These are phyloP conservation scores for Neofusicoccum parvum DNA, from an alignment of 2,329 filamentous ascomycete species.

Conservation along the genomic window DNA sequence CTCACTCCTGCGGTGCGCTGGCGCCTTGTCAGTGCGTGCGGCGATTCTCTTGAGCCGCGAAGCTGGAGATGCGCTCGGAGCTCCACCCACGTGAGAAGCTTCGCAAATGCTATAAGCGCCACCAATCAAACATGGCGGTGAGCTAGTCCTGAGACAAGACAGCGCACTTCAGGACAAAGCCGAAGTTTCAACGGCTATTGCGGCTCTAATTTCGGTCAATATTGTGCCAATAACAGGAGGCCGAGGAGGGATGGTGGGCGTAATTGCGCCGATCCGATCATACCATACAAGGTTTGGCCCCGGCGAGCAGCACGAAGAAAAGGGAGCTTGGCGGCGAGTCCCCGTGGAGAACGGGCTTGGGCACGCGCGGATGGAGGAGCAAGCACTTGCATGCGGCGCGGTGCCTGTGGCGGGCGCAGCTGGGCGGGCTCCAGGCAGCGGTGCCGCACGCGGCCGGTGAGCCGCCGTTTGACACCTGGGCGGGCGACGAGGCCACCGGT, in stretches of 20 bases:
- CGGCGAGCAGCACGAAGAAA: neutral
- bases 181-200: constrained; percentile 19
- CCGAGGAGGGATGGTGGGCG: neutral
- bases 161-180: neutral
- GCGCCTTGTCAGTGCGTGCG: neutral
- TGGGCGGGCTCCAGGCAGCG: neutral
- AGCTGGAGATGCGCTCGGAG: neutral
- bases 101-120: constrained; percentile 6
- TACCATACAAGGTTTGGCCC: constrained; percentile 9
- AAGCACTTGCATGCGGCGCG: neutral
- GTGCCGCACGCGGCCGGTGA: neutral
- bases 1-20: constrained; percentile 7
- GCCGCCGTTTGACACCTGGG: neutral
- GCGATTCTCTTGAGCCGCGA: neutral
- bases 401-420: neutral
- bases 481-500: neutral
- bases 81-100: constrained; percentile 10
- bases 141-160: constrained; percentile 19
- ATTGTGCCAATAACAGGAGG: constrained; percentile 12
- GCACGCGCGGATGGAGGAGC: neutral
- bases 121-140: constrained; percentile 18
- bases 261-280: constrained; percentile 19
- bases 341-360: neutral
- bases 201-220: constrained; percentile 20
- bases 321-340: neutral